Conservation (phyloP, 495 filamentous ascomycete species). For the Hypoxylon intermedium region DNA sequence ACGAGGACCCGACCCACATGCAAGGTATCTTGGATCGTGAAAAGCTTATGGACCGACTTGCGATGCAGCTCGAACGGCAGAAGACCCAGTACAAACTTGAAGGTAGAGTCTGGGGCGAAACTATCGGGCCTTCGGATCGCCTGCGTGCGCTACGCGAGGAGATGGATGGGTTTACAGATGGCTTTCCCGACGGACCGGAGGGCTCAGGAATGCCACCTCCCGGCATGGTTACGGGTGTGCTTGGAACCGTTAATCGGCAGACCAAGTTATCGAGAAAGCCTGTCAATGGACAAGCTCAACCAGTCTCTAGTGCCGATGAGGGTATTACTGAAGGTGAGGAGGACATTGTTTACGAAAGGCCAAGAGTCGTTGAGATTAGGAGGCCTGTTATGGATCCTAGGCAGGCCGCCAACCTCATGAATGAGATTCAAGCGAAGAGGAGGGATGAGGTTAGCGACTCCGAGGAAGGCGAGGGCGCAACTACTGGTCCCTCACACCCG, state of each 20-base stretch:
- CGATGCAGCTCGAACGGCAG: constrained; percentile 92
- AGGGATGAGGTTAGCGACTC: constrained; percentile 75
- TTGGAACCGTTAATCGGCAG: constrained; percentile 66
- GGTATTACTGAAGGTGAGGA: constrained; percentile 54
- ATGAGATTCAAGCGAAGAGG: constrained; percentile 81
- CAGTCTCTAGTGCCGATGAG: constrained; percentile 52
- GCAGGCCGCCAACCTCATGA: constrained; percentile 76
- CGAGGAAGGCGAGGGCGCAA: constrained; percentile 74
- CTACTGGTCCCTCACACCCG: constrained; percentile 78
- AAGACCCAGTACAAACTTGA: constrained; percentile 99
- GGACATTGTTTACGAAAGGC: constrained; percentile 67
- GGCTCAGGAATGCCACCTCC: constrained; percentile 37
- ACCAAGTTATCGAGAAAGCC: constrained; percentile 68
- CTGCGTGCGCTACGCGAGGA: constrained; percentile 89
- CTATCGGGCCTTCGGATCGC: constrained; percentile 84
- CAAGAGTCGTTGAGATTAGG: constrained; percentile 70
- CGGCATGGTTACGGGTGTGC: constrained; percentile 58
- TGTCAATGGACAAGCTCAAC: constrained; percentile 50
- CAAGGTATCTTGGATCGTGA: constrained; percentile 92
- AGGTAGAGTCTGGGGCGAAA: constrained; percentile 89
- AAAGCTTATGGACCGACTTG: constrained; percentile 86
- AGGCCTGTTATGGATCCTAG: constrained; percentile 76
- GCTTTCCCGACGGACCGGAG: constrained; percentile 47
- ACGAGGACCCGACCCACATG: constrained; percentile 77
- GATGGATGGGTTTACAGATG: constrained; percentile 75